Evolutionary conservation across 129 eudicot species (phyloP), one percentile per base, ranked within the genome.

Genomic region (Ambrosia artemisiifolia): DNA sequence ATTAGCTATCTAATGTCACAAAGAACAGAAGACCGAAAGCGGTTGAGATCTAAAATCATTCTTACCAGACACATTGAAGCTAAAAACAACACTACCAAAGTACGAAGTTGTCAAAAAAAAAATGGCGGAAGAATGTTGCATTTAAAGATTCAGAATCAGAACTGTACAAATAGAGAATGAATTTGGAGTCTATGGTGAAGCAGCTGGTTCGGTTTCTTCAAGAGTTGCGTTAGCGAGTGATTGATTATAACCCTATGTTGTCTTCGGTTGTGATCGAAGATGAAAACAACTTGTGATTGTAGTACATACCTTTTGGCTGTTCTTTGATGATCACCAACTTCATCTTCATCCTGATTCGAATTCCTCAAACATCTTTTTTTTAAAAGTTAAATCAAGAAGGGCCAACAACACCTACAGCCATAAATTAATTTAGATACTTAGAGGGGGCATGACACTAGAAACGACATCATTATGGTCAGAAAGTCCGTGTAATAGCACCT

Each of bases 321-420:
- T 71, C 17, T 63, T 71, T 63, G 44, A 42, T 32, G 43, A 70
- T 70, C 76, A 77, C 72, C 64, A 20, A 2, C 67, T 77, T 62
- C 66, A 70, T 53, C 63, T 78, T 55, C 64, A 78, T 78, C 72
- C 67, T 42, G 61, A 71, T 43, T 64, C 77, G 63, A 64, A 78
- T 63, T 77, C 70, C 55, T 34, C 60, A 38, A 17, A 32, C 65
- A 59, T 5, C 40, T 5, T 5, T 60, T 49, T 57, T 12, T 1
- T 0, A 30, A 57, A 32, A 60, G 65, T 20, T 70, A 69, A 36
- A 77, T 77, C 47, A 77, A 75, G 66, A 64, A 65, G 38, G n/a
- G 42, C 34, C 54, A 65, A 38, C 28, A 47, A 48, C 64, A 70
- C 71, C 81, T 77, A 62, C 70, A 7, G 59, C 28, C 34, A 30